Percentiles rank a stretch among this genome's conserved stretches.
phyloP scores from a whole-genome alignment of 139 green algal species.

The Spirogloea muscicola region DNA sequence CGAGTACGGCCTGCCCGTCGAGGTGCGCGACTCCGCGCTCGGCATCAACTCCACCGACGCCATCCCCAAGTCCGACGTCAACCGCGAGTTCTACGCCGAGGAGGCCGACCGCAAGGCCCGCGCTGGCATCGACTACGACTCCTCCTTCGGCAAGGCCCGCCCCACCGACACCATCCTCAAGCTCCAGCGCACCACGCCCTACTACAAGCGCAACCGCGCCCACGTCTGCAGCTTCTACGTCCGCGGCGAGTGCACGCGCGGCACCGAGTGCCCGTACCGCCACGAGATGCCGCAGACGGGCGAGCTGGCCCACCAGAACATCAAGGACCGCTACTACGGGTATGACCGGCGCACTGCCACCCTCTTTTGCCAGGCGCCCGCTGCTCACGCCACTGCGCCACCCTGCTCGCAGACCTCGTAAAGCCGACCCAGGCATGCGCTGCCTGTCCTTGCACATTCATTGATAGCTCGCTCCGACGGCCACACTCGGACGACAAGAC shows the following conservation, averaged over 20 bases:
- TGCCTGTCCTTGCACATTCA: no score
- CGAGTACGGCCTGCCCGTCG: slow-evolving; percentile 71
- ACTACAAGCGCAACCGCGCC: slow-evolving; percentile 95
- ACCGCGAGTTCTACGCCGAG: slow-evolving; percentile 75
- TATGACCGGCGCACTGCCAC: no score
- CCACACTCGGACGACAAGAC: no score
- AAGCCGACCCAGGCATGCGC: no score
- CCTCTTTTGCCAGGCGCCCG: no score
- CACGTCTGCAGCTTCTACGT: slow-evolving; percentile 95
- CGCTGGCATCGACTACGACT: slow-evolving; percentile 39
- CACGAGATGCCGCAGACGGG: slow-evolving; percentile 48
- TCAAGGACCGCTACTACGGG: slow-evolving; percentile 96
- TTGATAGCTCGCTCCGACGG: no score
- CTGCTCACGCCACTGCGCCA: no score
- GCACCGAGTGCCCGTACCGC: slow-evolving; percentile 86
- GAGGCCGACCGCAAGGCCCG: slow-evolving; percentile 31
- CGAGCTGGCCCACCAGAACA: slow-evolving; percentile 86
- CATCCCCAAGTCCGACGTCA: slow-evolving; percentile 78
- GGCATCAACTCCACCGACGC: slow-evolving; percentile 58
- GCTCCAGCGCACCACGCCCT: slow-evolving; percentile 83
- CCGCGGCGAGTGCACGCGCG: slow-evolving; percentile 84
- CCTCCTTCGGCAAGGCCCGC: slow-evolving; percentile 29
- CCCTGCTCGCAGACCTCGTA: no score
- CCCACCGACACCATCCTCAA: slow-evolving; percentile 72
- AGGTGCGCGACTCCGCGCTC: slow-evolving; percentile 79